phyloP scores from a whole-genome alignment of 352 stramenopile species.

The Phytophthora pinifolia region DNA sequence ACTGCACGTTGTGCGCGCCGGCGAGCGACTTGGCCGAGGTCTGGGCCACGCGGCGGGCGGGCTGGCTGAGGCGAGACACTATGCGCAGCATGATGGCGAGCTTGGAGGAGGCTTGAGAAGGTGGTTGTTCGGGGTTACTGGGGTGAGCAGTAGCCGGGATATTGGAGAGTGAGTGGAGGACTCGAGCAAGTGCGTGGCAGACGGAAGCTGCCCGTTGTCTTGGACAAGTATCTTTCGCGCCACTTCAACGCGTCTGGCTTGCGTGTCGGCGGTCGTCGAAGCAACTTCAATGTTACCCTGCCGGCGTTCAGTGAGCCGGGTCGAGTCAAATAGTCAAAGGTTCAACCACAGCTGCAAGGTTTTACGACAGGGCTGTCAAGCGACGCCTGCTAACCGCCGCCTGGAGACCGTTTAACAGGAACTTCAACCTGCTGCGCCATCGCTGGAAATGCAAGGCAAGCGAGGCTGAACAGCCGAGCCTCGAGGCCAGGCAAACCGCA shows the following conservation, averaged over 20 bases:
- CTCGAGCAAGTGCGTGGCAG: conserved; percentile 15
- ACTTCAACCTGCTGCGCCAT: conserved; percentile 19
- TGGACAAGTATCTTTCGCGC: conserved; percentile 22
- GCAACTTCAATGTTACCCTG: conserved; percentile 21
- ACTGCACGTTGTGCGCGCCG: conserved; percentile 26
- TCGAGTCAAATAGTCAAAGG: background rate
- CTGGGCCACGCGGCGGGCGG: conserved; percentile 18
- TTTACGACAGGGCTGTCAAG: conserved; percentile 8
- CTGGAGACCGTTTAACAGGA: conserved; percentile 19
- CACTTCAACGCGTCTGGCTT: conserved; percentile 21
- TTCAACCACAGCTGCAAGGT: conserved; percentile 19
- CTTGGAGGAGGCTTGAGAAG: conserved; percentile 1
- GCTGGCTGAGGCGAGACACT: conserved; percentile 33
- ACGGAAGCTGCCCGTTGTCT: conserved; percentile 2
- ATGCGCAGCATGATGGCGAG: conserved; percentile 29
- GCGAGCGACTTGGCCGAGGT: conserved; percentile 21
- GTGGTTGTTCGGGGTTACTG: conserved; percentile 12
- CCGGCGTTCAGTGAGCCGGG: conserved; percentile 16
- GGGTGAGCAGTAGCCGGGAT: conserved; percentile 21
- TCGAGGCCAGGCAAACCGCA: too few species aligned
- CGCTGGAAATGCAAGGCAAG: conserved; percentile 27
- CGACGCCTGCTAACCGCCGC: background rate
- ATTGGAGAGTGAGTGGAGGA: conserved; percentile 22
- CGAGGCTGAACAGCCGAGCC: too few species aligned
- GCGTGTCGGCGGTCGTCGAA: conserved; percentile 15